Conservation (phyloP, 352 stramenopile genomes). For the Globisporangium irregulare region DNA sequence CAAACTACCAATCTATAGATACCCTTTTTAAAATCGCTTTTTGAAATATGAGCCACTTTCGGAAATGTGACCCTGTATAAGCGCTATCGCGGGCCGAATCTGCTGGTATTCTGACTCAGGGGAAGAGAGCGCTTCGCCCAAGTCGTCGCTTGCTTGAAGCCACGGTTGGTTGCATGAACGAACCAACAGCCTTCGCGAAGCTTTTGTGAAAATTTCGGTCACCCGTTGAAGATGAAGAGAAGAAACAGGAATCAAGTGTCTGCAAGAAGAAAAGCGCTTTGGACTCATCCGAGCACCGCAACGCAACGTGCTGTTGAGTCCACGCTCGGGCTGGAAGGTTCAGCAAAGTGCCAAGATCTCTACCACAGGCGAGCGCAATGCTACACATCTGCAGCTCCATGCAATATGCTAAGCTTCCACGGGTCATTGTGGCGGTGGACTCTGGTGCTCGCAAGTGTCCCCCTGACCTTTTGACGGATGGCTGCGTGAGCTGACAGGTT, state of each 20-base stretch:
- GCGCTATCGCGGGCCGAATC: background rate
- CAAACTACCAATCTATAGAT: background rate
- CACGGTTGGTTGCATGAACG: background rate
- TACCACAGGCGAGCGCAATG: too few relatives aligned
- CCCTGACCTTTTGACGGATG: background rate
- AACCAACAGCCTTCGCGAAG: background rate
- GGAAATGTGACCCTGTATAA: background rate
- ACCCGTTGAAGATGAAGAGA: conserved; percentile 5
- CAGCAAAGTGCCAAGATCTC: background rate
- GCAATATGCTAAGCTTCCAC: too few relatives aligned
- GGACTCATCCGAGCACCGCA: background rate
- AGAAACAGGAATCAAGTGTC: conserved; percentile 4
- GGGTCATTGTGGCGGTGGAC: background rate
- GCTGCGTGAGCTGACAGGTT: background rate
- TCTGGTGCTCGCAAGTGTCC: background rate
- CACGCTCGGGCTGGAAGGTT: background rate
- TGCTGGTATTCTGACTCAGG: background rate
- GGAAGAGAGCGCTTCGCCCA: background rate
- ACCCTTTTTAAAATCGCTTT: background rate
- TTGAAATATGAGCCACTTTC: background rate
- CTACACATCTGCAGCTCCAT: too few relatives aligned
- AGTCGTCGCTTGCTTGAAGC: background rate
- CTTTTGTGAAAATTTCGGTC: background rate
- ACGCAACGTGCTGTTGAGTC: conserved; percentile 1
- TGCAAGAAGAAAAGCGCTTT: background rate